A percentile compares a stretch with the other conserved stretches of the same genome.
phyloP scores from a whole-genome alignment of 805 yeast genomes.

The Metschnikowia reukaufii region DNA sequence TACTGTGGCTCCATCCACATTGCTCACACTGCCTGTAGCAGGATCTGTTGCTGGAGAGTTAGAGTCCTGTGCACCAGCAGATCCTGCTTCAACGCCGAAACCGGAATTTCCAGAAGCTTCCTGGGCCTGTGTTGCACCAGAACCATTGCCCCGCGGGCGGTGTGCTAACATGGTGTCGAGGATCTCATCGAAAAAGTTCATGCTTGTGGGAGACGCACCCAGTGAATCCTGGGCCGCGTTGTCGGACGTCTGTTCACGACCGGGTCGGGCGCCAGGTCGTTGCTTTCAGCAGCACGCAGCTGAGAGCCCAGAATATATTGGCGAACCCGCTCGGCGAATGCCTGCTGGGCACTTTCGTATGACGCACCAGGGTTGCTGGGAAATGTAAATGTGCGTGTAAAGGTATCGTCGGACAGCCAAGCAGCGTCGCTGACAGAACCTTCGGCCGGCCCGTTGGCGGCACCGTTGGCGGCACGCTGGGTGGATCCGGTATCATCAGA shows the following conservation, averaged over 20 bases:
- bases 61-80: not conserved
- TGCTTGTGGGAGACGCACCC: conserved; percentile 1
- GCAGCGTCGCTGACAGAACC: not conserved
- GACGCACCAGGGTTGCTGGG: not conserved
- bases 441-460: not conserved
- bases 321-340: conserved; percentile 4
- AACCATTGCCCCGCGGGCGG: not conserved
- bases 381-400: not conserved
- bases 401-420: not conserved
- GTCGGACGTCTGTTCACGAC: conserved; percentile 2
- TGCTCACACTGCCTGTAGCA: conserved; percentile 1
- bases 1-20: conserved; percentile 8
- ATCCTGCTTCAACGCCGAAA: not conserved
- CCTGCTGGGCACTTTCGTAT: not conserved
- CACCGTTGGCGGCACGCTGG: not conserved
- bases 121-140: not conserved
- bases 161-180: conserved; percentile 14
- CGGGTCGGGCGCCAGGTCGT: no score
- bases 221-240: not conserved
- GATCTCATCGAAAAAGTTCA: conserved; percentile 15
- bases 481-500: not conserved
- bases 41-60: not conserved
- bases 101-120: not conserved
- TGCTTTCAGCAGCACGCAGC: conserved; percentile 2
- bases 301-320: not conserved